Evolutionary conservation across 2,329 filamentous ascomycete species (phyloP).

Genomic region (Neofusicoccum ribis): DNA sequence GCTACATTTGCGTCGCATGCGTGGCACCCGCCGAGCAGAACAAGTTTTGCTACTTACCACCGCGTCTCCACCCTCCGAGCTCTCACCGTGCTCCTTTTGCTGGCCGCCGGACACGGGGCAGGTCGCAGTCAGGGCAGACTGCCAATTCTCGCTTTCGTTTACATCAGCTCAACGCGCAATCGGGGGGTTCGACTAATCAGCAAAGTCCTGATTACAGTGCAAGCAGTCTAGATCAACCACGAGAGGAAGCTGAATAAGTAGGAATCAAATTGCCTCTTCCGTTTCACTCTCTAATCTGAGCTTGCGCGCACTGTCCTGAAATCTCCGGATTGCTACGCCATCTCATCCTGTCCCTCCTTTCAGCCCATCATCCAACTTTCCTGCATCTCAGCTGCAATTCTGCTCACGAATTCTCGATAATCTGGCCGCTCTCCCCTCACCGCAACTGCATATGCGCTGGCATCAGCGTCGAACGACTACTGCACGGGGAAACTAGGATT

Average conservation of each 20-base stretch:
- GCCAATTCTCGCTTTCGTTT: neutral
- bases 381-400: too few species aligned
- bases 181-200: neutral
- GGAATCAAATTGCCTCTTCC: neutral
- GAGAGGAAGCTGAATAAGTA: neutral
- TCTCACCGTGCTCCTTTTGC: neutral
- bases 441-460: too few species aligned
- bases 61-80: neutral
- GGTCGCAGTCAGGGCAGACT: neutral
- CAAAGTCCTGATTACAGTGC: neutral
- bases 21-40: neutral
- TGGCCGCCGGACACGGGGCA: neutral
- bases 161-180: neutral
- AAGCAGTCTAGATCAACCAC: neutral
- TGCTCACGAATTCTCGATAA: neutral
- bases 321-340: too few species aligned
- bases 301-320: neutral
- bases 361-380: neutral
- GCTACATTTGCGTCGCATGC: neutral
- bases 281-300: neutral
- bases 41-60: neutral
- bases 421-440: too few species aligned
- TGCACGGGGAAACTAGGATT: neutral
- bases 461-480: neutral
- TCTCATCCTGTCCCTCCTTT: neutral